Base-by-base conservation (phyloP, 1,139 yeast species). In the Protomyces gravidus region DNA sequence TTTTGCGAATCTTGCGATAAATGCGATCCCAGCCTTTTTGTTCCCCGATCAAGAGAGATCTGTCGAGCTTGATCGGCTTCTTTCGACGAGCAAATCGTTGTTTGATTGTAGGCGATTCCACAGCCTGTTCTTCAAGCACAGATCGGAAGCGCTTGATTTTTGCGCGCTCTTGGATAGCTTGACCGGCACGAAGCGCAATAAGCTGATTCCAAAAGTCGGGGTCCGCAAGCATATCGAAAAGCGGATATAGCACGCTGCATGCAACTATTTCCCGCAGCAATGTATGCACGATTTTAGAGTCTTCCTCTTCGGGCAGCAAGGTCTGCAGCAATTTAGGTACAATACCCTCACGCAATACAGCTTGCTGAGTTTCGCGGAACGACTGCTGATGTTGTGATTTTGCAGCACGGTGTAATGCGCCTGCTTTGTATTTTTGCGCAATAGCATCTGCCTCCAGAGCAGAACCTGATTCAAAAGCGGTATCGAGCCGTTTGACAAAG, bases 121-220 rank as follows among this genome's bases (percentile, higher is more conserved):
- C 61, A 17, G 50, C 53, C 13, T 64, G 64, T 25, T 86, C 90
- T 64, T 82, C 78, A 63, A 90, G 75, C 0, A 87, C 88, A 17
- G 80, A 82, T 63, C 95, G 75, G 17, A 89, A 76, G 65, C 82
- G 81, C 64, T 84, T 82, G 0, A 89, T 95, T 67, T 87, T 89
- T 45, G 80, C 81, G 63, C 90, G 77, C 67, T 89, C 94, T 64
- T 83, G 83, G 67, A 90, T 75, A 26, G 85, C 80, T 32, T 80
- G 81, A 0, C 89, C 85, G 2, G 87, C 80, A 2, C 80, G 70
- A 58, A 80, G 79, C 5, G 84, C 83, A 19, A 89, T 77, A 56
- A 78, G 68, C 60, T 81, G 78, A 68, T 89, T 90, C 80, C 85
- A 85, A 63, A 83, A 86, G 68, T 89, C 95, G 1, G 92, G 81